Evolutionary conservation across 1,139 yeast species (phyloP).

Genomic region (Arxiozyma telluris): DNA sequence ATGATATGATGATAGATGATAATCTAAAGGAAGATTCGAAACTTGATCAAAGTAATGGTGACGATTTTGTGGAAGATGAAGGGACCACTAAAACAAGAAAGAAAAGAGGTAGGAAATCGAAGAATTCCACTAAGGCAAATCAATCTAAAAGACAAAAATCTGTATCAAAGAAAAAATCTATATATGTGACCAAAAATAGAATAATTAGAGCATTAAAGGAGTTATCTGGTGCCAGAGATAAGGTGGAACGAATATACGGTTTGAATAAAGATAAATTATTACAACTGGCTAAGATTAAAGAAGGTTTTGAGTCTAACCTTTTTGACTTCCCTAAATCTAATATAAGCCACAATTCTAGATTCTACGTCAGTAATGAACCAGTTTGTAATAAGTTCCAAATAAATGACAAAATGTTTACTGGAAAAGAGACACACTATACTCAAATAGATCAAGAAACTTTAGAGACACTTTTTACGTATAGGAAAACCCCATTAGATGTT

Average conservation of each 20-base stretch:
- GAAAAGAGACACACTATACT: conserved; percentile 12
- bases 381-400: conserved; percentile 13
- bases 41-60: not conserved
- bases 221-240: conserved; percentile 33
- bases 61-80: conserved; percentile 3
- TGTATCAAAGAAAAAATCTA: conserved; percentile 1
- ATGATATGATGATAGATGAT: conserved; percentile 1
- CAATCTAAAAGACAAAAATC: conserved; percentile 5
- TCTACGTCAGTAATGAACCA: conserved; percentile 11
- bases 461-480: conserved; percentile 12
- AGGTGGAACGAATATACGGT: conserved; percentile 33
- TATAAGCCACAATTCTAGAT: conserved; percentile 14
- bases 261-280: conserved; percentile 28
- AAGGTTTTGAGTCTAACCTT: conserved; percentile 31
- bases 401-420: not conserved
- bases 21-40: not conserved
- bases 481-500: conserved; percentile 12
- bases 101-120: conserved; percentile 4
- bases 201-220: conserved; percentile 26
- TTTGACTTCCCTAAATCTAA: conserved; percentile 25
- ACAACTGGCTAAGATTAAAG: conserved; percentile 30
- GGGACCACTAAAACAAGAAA: conserved; percentile 9
- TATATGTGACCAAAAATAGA: conserved; percentile 18
- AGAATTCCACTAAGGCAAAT: not conserved
- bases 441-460: conserved; percentile 12